These are phyloP conservation scores for Coemansia sp. DNA, from an alignment of 192 early-diverging fungal genomes.

Conservation along the genomic window DNA sequence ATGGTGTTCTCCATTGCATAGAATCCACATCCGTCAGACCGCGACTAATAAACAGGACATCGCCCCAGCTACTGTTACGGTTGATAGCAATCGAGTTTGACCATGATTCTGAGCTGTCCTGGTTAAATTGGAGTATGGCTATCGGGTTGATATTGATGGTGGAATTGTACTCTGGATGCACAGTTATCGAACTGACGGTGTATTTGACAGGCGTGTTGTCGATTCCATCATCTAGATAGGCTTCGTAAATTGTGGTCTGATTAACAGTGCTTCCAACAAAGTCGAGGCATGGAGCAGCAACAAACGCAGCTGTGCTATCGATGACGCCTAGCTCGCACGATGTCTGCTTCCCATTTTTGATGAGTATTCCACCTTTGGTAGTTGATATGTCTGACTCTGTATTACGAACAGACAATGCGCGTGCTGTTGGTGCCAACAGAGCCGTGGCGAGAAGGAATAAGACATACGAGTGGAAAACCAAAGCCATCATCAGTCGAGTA, in stretches of 20 bases:
- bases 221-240: conserved; percentile 11
- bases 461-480: neutral
- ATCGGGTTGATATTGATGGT: conserved; percentile 6
- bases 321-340: conserved; percentile 17
- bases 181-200: conserved; percentile 4
- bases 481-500: neutral
- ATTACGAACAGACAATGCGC: neutral
- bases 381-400: neutral
- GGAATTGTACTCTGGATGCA: conserved; percentile 9
- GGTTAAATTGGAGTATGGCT: conserved; percentile 13
- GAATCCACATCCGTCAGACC: neutral
- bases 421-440: neutral
- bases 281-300: conserved; percentile 9
- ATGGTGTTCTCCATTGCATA: neutral
- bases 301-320: conserved; percentile 9
- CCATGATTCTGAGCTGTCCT: neutral
- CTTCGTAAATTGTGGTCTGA: conserved; percentile 1
- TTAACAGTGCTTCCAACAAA: conserved; percentile 4
- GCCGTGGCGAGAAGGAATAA: neutral
- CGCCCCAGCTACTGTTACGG: neutral
- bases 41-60: neutral
- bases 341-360: conserved; percentile 14
- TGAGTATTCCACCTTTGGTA: conserved; percentile 2
- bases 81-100: conserved; percentile 1
- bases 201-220: conserved; percentile 11